phyloP scores from a whole-genome alignment of 2,329 filamentous ascomycete species.

The Cyphellophora europaea region DNA sequence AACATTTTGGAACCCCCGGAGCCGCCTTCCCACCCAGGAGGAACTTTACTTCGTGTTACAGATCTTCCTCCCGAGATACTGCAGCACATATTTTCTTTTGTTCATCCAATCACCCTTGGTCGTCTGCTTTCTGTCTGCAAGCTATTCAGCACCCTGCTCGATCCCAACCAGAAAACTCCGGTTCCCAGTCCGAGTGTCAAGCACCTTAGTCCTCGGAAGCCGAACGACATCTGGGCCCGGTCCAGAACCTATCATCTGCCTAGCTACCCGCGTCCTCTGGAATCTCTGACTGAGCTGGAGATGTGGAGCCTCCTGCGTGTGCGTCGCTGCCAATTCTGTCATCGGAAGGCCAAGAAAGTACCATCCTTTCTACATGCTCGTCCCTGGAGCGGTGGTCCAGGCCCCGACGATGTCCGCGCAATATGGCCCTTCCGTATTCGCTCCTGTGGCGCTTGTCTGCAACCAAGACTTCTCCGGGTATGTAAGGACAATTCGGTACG shows the following conservation, averaged over 20 bases:
- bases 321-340: conserved; percentile 59
- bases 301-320: conserved; percentile 67
- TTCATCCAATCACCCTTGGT: conserved; percentile 54
- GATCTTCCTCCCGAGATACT: conserved; percentile 44
- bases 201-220: conserved; percentile 33
- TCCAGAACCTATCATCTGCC: conserved; percentile 58
- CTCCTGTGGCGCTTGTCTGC: conserved; percentile 58
- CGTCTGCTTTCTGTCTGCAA: conserved; percentile 59
- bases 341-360: conserved; percentile 23
- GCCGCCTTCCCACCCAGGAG: no score
- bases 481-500: conserved; percentile 15
- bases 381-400: conserved; percentile 53
- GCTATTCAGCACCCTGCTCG: conserved; percentile 53
- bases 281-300: conserved; percentile 56
- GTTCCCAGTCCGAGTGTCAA: conserved; percentile 23
- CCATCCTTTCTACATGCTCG: conserved; percentile 19
- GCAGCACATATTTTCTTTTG: conserved; percentile 61
- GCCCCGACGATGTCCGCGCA: conserved; percentile 48
- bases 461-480: conserved; percentile 56
- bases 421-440: conserved; percentile 65
- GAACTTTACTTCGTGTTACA: no score
- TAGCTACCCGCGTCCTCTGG: conserved; percentile 60
- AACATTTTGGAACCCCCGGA: no score
- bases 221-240: conserved; percentile 61
- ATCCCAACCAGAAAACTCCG: conserved; percentile 32